phyloP scores from a whole-genome alignment of 352 stramenopile species.

The Globisporangium iwayamae region DNA sequence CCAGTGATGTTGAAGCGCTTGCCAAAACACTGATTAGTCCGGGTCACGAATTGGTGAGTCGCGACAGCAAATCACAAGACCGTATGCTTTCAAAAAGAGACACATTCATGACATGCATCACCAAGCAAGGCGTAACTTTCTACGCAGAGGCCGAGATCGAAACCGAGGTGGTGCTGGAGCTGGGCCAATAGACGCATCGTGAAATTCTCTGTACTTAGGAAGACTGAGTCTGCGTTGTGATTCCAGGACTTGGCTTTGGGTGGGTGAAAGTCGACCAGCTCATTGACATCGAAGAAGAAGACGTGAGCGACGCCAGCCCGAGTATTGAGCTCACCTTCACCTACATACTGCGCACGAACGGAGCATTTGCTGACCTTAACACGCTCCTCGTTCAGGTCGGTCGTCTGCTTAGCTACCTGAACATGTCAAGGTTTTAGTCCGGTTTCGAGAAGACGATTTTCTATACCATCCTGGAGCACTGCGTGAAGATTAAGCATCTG shows the following conservation, averaged over 20 bases:
- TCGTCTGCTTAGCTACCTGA: neutral
- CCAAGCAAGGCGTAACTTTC: neutral
- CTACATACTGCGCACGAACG: neutral
- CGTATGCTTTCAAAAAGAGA: too few relatives aligned
- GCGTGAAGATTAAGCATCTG: conserved; percentile 7
- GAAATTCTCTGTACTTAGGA: conserved; percentile 1
- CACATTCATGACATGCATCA: neutral
- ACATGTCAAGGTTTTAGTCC: neutral
- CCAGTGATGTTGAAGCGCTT: neutral
- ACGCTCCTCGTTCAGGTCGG: conserved; percentile 2
- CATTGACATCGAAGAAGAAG: neutral
- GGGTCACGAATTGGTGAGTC: conserved; percentile 6
- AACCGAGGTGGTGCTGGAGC: neutral
- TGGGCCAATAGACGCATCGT: neutral
- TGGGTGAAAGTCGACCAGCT: neutral
- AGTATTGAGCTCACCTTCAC: neutral
- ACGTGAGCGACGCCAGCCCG: neutral
- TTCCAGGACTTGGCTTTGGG: neutral
- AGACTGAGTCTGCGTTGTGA: neutral
- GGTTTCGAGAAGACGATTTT: neutral
- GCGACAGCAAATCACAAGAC: neutral
- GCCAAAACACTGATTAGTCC: neutral
- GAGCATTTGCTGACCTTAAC: neutral
- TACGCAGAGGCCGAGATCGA: neutral
- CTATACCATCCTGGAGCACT: neutral